Base-by-base conservation (phyloP, 2,329 filamentous ascomycete genomes). In the Alternaria panax region DNA sequence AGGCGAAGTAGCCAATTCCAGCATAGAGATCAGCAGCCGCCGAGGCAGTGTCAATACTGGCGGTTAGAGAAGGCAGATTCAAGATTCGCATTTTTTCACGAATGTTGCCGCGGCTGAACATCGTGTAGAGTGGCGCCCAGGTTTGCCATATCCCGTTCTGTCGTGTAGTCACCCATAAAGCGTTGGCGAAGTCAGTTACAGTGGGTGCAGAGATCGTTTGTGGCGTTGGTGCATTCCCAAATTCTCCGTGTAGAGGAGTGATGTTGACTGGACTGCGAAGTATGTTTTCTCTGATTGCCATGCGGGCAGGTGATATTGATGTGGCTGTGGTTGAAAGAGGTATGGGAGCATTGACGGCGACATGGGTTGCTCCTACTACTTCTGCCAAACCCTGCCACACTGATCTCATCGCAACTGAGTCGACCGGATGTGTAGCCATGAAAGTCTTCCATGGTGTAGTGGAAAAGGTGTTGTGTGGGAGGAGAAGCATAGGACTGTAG, bases 1-100 rank as follows among this genome's bases (percentile, higher is more conserved):
- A 96, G 4, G 90, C 87, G 78, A 98, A 97, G 79, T 97, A 97
- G 5, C 94, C 94, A 65, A 97, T 97, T 0, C 94, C 94, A 0
- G 91, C 92, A 80, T 96, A 97, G 60, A 98, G 80, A 76, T 98
- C 94, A 0, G 96, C 86, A 2, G 78, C 80, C 60, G 68, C 28
- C 51, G 66, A 67, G 2, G 55, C 47, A 67, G 72, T 71, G 5
- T 54, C 32, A 20, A 46, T 45, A 28, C 46, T 30, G 7, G 25
- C 28, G 16, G 54, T 51, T 1, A 81, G 70, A 7, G 72, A 71
- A 7, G 80, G 75, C 1, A 85, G 65, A 0, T 74, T 75, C 5
- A 96, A 78, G 1, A 97, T 79, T 12, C 94, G 83, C 0, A 90
- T 88, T 75, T 97, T 98, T 79, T 98, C 94, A 51, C 88, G 90